Evolutionary conservation across 768 basidiomycete genomes (phyloP), one percentile per base, ranked within the genome.

Genomic region (Lyophyllum semitale): DNA sequence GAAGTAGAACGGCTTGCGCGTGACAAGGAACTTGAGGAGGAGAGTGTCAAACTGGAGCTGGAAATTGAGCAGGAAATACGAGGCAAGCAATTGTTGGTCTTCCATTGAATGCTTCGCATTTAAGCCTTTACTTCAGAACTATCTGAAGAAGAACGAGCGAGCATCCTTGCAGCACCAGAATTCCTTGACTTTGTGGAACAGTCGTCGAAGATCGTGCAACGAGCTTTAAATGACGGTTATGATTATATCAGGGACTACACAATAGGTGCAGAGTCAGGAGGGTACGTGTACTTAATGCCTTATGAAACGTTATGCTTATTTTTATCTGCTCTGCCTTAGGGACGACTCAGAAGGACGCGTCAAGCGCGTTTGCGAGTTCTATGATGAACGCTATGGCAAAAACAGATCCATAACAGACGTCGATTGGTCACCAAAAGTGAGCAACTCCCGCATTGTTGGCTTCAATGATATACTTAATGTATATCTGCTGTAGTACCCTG

Each of bases 171-270:
- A n/a, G 89, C 89, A 8, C 92, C 95, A 0, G 93, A 95, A 65
- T 98, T 98, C 68, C 72, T 91, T 15, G 90, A 94, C 59, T 99
- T 99, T 69, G 87, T 99, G 15, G 94, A 97, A 67, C 85, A 90
- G 63, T 95, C 93, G 8, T 93, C 92, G 20, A 96, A 96, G 74
- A 94, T 98, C 43, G 84, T 98, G 11, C 93, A 98, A 68, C 81
- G 97, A 47, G 97, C 96, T 20, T 73, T 98, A 58, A 97, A 92
- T 65, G 97, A 98, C 64, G 84, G 84, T 25, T 99, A 99, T 69
- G 97, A 99, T 69, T 98, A 98, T 64, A 93, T 94, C 61, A 87
- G 91, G 30, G 97, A 99, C 73, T 99, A 99, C 67, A 91, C 91
- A n/a, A 83, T 95, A 47, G 90, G 89, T 23, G 77, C 92, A 7